phyloP scores from a whole-genome alignment of 2,329 filamentous ascomycete species.

The Gyromitra esculenta region DNA sequence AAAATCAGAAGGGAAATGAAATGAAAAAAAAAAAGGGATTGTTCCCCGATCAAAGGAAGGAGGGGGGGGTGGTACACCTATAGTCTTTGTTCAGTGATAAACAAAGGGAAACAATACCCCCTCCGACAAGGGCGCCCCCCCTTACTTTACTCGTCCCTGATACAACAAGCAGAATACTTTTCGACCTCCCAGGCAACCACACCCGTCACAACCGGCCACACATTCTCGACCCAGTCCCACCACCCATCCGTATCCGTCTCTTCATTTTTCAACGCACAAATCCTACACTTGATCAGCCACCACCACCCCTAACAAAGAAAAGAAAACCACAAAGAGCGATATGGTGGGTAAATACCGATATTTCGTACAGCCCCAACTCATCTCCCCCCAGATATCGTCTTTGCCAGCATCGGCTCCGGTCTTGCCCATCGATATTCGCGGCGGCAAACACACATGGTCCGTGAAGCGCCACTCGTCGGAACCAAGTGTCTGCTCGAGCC shows the following conservation, averaged over 20 bases:
- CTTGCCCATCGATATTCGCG: slow-evolving; percentile 25
- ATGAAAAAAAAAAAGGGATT: slow-evolving; percentile 24
- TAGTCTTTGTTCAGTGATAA: slow-evolving; percentile 43
- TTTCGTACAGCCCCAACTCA: slow-evolving; percentile 34
- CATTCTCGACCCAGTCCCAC: slow-evolving; percentile 49
- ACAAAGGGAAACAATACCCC: slow-evolving; percentile 35
- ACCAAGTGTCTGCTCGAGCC: background rate
- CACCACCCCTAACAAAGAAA: background rate
- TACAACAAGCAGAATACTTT: slow-evolving; percentile 42
- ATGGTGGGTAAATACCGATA: slow-evolving; percentile 34
- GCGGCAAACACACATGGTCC: slow-evolving; percentile 51
- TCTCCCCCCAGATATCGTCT: slow-evolving; percentile 26
- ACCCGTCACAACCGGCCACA: slow-evolving; percentile 48
- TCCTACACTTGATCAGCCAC: slow-evolving; percentile 5
- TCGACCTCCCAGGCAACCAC: slow-evolving; percentile 51
- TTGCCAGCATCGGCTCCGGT: background rate
- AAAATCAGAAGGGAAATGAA: background rate
- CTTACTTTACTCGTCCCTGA: slow-evolving; percentile 27
- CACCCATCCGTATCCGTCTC: background rate
- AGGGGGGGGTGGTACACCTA: background rate
- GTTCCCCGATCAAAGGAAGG: slow-evolving; percentile 8
- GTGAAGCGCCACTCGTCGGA: slow-evolving; percentile 44
- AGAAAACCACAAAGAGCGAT: background rate
- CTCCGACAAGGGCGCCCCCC: background rate
- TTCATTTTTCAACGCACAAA: slow-evolving; percentile 50